Evolutionary conservation across 352 stramenopile species (phyloP).

Genomic region (Globisporangium spinosum): DNA sequence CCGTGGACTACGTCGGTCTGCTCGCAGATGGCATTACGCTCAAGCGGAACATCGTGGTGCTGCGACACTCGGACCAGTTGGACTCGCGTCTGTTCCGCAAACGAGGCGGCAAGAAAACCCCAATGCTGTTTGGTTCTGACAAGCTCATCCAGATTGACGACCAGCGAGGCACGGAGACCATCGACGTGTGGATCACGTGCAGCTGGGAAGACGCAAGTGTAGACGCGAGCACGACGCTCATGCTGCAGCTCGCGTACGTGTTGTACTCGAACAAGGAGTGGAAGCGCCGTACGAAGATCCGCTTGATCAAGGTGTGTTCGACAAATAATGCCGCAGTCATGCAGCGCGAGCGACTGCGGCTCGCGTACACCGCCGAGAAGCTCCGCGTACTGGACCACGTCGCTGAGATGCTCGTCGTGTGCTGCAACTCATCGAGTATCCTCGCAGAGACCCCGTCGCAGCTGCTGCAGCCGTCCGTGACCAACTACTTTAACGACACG

Average conservation of each 20-base stretch:
- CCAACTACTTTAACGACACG: slow-evolving; percentile 23
- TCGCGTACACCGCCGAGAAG: slow-evolving; percentile 21
- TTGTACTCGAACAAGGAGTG: slow-evolving; percentile 35
- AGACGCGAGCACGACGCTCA: slow-evolving; percentile 33
- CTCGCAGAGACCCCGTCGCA: slow-evolving; percentile 21
- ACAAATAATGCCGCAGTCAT: slow-evolving; percentile 20
- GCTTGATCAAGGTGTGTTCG: slow-evolving; percentile 25
- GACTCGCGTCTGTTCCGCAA: slow-evolving; percentile 40
- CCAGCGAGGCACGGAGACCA: slow-evolving; percentile 27
- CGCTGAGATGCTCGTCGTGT: slow-evolving; percentile 41
- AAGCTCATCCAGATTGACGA: slow-evolving; percentile 14
- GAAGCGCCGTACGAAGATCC: slow-evolving; percentile 26
- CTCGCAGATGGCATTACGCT: slow-evolving; percentile 49
- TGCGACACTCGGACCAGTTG: slow-evolving; percentile 42
- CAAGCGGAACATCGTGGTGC: slow-evolving; percentile 55
- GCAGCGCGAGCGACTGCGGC: slow-evolving; percentile 26
- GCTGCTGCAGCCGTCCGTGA: slow-evolving; percentile 4
- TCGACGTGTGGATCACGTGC: slow-evolving; percentile 58
- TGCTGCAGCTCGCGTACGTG: slow-evolving; percentile 46
- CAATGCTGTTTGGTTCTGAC: neutral
- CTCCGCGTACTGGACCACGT: slow-evolving; percentile 38
- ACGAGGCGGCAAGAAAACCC: slow-evolving; percentile 5
- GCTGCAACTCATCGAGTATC: slow-evolving; percentile 35
- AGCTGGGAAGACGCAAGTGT: slow-evolving; percentile 29
- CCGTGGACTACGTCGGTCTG: slow-evolving; percentile 41